phyloP scores from a whole-genome alignment of 257 asterid species.

The Petunia secreta region DNA sequence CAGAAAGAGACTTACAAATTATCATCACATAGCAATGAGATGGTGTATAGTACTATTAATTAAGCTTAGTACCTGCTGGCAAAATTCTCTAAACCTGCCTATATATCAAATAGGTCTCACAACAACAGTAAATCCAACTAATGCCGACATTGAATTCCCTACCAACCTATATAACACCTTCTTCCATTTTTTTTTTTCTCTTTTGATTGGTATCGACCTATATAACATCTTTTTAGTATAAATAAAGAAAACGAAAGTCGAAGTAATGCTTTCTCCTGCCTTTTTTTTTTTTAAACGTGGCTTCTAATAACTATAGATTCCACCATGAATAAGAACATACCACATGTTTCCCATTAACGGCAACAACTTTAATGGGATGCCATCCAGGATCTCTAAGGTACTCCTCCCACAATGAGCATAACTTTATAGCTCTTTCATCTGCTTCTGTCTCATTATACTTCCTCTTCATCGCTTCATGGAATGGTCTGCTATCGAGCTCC shows the following conservation, averaged over 20 bases:
- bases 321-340: constrained; percentile 41
- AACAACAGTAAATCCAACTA: constrained; percentile 10
- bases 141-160: neutral
- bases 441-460: constrained; percentile 70
- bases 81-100: neutral
- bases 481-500: constrained; percentile 79
- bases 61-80: neutral
- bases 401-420: constrained; percentile 92
- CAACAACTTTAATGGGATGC: constrained; percentile 79
- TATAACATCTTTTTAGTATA: neutral
- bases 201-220: no score
- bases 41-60: neutral
- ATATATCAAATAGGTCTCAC: neutral
- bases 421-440: constrained; percentile 76
- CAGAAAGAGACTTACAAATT: neutral
- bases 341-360: constrained; percentile 56
- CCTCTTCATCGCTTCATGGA: constrained; percentile 68
- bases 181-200: no score
- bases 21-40: neutral
- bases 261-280: neutral
- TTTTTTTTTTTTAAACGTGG: neutral
- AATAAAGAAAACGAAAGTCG: neutral
- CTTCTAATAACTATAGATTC: neutral
- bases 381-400: constrained; percentile 91
- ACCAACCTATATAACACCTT: neutral